Percentiles rank a stretch among this genome's conserved stretches.
Evolutionary conservation across 192 early-diverging fungal species (phyloP).

Genomic region (Coemansia aciculifera): DNA sequence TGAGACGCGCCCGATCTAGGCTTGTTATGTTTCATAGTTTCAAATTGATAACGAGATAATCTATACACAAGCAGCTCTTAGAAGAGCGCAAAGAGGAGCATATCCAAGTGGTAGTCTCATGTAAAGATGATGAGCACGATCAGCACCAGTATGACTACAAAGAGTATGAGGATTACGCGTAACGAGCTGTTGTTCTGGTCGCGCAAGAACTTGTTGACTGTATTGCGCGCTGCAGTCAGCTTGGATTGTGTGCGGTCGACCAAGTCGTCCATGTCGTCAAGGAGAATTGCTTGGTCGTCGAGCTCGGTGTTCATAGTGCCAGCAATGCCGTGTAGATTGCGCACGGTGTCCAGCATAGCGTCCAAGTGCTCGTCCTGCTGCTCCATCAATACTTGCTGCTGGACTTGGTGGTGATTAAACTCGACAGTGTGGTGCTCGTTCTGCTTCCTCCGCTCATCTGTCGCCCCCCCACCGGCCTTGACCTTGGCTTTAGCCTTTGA

Average conservation of each 20-base stretch:
- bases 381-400: conserved; percentile 53
- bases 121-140: conserved; percentile 53
- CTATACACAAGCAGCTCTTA: conserved; percentile 8
- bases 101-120: neutral
- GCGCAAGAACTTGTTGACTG: conserved; percentile 47
- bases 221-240: conserved; percentile 28
- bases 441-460: neutral
- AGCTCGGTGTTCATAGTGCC: conserved; percentile 56
- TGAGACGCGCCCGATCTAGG: conserved; percentile 44
- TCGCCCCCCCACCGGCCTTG: neutral
- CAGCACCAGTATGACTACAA: conserved; percentile 47
- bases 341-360: conserved; percentile 51
- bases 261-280: conserved; percentile 44
- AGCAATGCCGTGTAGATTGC: conserved; percentile 55
- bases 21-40: neutral
- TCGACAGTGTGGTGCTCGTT: conserved; percentile 22
- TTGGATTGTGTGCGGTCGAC: conserved; percentile 45
- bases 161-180: conserved; percentile 38
- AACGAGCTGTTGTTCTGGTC: conserved; percentile 52
- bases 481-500: neutral
- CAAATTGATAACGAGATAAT: neutral
- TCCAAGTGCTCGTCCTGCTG: conserved; percentile 56
- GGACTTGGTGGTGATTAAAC: conserved; percentile 33
- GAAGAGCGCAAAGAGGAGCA: neutral
- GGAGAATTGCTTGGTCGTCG: conserved; percentile 47